These are phyloP conservation scores for Claviceps purpurea DNA, from an alignment of 2,329 filamentous ascomycete genomes.

Conservation along the genomic window DNA sequence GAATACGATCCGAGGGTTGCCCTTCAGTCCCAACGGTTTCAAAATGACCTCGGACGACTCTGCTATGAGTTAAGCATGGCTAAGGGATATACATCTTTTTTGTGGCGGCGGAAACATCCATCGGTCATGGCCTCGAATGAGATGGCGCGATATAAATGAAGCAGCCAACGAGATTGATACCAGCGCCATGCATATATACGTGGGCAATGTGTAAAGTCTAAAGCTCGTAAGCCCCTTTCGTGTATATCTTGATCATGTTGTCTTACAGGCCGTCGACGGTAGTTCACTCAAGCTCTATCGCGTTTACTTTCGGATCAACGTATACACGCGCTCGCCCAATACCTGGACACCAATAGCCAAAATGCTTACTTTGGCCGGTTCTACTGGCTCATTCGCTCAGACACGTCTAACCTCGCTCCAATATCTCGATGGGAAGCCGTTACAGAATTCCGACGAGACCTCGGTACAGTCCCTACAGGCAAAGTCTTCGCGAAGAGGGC, in stretches of 20 bases:
- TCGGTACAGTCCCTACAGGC: constrained; percentile 49
- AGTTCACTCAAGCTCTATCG: constrained; percentile 19
- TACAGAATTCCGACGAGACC: constrained; percentile 13
- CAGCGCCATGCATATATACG: constrained; percentile 57
- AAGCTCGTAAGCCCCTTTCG: constrained; percentile 41
- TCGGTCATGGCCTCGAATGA: constrained; percentile 65
- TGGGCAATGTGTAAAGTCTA: constrained; percentile 43
- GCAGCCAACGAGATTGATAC: constrained; percentile 54
- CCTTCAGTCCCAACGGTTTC: too few relatives aligned
- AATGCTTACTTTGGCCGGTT: too few relatives aligned
- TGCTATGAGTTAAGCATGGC: constrained; percentile 16
- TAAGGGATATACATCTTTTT: constrained; percentile 58
- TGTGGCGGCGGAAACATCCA: constrained; percentile 64
- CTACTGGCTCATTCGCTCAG: too few relatives aligned
- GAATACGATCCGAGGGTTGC: too few relatives aligned
- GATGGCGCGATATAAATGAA: constrained; percentile 50
- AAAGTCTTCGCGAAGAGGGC: constrained; percentile 42
- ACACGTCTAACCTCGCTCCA: too few relatives aligned
- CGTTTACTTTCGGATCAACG: too few relatives aligned
- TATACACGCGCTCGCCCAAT: too few relatives aligned
- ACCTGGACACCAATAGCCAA: too few relatives aligned
- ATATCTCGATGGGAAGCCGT: too few relatives aligned
- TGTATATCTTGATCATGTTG: constrained; percentile 60
- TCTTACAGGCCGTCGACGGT: constrained; percentile 41
- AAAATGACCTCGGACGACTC: constrained; percentile 23